Evolutionary conservation across 2,329 filamentous ascomycete species (phyloP), one percentile per base, ranked within the genome.

Genomic region (Chaetothyriales sp.): DNA sequence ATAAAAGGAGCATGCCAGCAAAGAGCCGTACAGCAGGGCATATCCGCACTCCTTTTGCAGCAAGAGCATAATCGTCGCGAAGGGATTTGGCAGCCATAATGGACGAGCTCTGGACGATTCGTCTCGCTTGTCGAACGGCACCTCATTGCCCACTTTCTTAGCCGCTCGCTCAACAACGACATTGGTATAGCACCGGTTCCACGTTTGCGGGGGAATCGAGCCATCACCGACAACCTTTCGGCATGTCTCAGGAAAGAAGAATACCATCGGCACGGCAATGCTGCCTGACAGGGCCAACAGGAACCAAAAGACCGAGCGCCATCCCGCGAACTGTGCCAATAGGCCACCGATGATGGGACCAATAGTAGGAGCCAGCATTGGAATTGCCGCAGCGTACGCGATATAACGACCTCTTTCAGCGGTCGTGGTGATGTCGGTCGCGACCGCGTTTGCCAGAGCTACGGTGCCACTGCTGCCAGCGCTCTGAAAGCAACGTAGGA

Each of bases 231-330:
- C 67, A n/a, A 70, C 59, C 5, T 62, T 63, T 37, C 68, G 63
- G 43, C 59, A 60, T 1, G 67, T 69, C 51, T 69, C 67, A 1
- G 66, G 67, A n/a, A 68, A 63, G 56, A 66, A 60, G 1, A 65
- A 15, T 5, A 63, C 10, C 1, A 65, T 47, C 0, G 55, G 55
- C 2, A 63, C 15, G 19, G 61, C 56, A 19, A 63, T 58, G 1
- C 61, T 60, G 0, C 65, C 70, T 0, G 69, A 63, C 48, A 73
- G 65, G 18, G 78, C 75, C 28, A 71, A 64, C 4, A 79, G 64
- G 52, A 77, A 75, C 73, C 74, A 78, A 56, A 78, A 79, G 5
- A 78, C 70, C 1, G 68, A 66, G 43, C 69, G 64, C 75, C 75
- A 78, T 0, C 74, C 75, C 0, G 77, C 57, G 43, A 68, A 67